phyloP scores from a whole-genome alignment of 73 alveolate genomes.

The Paramecium octaurelia region DNA sequence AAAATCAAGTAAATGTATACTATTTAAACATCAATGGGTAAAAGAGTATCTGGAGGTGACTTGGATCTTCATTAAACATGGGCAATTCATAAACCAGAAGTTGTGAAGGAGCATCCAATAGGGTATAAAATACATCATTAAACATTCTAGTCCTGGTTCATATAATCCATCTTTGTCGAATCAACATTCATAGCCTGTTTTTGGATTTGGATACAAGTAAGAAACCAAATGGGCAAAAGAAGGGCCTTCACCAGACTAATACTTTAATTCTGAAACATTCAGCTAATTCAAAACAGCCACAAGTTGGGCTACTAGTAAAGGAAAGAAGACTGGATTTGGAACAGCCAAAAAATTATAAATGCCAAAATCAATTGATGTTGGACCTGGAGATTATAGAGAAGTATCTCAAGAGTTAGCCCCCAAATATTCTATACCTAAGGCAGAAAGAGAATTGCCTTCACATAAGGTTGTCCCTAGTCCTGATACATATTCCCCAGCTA shows the following conservation, averaged over 20 bases:
- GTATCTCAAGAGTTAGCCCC: background rate
- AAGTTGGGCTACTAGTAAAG: background rate
- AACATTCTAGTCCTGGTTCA: slow-evolving; percentile 5
- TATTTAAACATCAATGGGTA: slow-evolving; percentile 40
- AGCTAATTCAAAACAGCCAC: background rate
- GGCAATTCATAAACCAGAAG: background rate
- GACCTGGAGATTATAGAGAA: slow-evolving; percentile 28
- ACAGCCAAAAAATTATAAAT: background rate
- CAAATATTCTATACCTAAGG: background rate
- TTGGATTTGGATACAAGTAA: slow-evolving; percentile 14
- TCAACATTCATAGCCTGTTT: background rate
- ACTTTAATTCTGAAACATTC: background rate
- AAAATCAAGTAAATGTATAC: background rate
- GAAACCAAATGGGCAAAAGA: slow-evolving; percentile 24
- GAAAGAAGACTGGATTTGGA: background rate
- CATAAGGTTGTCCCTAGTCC: slow-evolving; percentile 5
- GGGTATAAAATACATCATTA: background rate
- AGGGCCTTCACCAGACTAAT: slow-evolving; percentile 23
- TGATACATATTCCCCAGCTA: background rate
- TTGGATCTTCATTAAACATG: background rate
- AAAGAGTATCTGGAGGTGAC: background rate
- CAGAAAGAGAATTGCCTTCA: background rate
- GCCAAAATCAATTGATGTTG: slow-evolving; percentile 37
- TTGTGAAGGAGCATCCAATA: slow-evolving; percentile 5
- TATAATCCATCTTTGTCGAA: background rate